A percentile compares a stretch with the other conserved stretches of the same genome.
These are phyloP conservation scores for Metschnikowia borealis DNA, from an alignment of 805 yeast species.

Conservation along the genomic window DNA sequence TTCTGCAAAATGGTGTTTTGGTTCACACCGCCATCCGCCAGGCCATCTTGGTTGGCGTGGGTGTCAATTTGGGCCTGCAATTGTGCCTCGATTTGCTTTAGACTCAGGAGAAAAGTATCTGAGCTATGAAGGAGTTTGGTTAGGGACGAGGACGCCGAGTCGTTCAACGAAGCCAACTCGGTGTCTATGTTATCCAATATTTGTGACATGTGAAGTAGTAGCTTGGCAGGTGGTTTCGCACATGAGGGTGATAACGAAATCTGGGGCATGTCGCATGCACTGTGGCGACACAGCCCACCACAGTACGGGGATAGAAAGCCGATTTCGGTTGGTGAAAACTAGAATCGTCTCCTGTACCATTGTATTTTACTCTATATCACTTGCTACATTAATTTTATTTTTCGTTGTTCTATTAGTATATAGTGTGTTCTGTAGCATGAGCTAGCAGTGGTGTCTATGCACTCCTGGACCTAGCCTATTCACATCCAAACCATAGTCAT, in stretches of 20 bases:
- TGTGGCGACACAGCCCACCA: background rate
- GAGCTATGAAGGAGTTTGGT: constrained; percentile 20
- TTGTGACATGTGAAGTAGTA: constrained; percentile 13
- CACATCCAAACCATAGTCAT: too few species aligned
- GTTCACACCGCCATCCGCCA: background rate
- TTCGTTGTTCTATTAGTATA: background rate
- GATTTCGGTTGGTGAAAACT: too few species aligned
- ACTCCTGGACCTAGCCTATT: background rate
- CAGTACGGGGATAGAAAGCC: too few species aligned
- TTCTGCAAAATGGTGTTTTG: background rate
- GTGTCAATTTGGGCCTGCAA: constrained; percentile 16
- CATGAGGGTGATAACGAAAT: constrained; percentile 1
- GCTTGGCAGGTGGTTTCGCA: background rate
- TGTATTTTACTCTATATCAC: background rate
- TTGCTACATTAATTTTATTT: too few species aligned
- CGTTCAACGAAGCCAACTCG: constrained; percentile 24
- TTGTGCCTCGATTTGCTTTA: constrained; percentile 23
- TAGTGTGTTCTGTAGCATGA: background rate
- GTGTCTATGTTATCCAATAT: constrained; percentile 24
- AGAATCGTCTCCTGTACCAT: background rate
- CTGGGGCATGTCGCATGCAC: constrained; percentile 8
- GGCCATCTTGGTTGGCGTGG: background rate
- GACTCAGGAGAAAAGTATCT: constrained; percentile 21
- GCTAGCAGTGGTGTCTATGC: background rate
- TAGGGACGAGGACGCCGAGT: constrained; percentile 23